A percentile compares a stretch with the other conserved stretches of the same genome.
These are phyloP conservation scores for Ustilago lituana DNA, from an alignment of 1,284 basidiomycete species.

Conservation along the genomic window DNA sequence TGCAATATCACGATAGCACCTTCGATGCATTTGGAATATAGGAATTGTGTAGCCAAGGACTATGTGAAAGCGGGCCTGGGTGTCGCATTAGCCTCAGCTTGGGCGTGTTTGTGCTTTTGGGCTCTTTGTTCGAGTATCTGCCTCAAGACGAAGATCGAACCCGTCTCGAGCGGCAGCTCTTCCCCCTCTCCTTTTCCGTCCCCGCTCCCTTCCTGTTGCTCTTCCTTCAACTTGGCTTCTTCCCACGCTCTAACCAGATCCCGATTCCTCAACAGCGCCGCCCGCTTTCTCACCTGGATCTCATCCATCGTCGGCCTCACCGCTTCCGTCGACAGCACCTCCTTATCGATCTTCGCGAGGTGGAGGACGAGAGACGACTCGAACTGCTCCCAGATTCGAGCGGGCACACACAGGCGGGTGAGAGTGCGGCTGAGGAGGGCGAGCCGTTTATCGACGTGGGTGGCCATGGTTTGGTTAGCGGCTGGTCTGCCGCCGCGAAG, in stretches of 20 bases:
- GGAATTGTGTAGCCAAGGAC: too few relatives aligned
- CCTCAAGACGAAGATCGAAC: constrained; percentile 26
- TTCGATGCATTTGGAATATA: too few relatives aligned
- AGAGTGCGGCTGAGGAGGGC: constrained; percentile 12
- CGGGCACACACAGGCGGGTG: constrained; percentile 7
- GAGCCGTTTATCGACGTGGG: constrained; percentile 10
- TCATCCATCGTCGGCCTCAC: constrained; percentile 11
- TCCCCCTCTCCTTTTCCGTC: too few relatives aligned
- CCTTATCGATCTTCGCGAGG: constrained; percentile 13
- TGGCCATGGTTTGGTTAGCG: constrained; percentile 2
- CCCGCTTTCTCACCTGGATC: constrained; percentile 8
- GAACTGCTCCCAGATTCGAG: constrained; percentile 22
- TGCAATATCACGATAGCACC: too few relatives aligned
- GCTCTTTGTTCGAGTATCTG: constrained; percentile 12
- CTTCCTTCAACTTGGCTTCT: neutral
- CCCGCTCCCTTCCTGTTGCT: neutral
- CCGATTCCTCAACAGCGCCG: constrained; percentile 8
- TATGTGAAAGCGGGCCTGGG: neutral
- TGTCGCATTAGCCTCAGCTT: neutral
- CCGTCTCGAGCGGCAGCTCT: constrained; percentile 15
- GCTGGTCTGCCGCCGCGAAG: constrained; percentile 17
- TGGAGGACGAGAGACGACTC: constrained; percentile 17
- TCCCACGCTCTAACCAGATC: neutral
- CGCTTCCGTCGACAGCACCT: constrained; percentile 9
- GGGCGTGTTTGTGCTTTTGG: neutral